phyloP scores from a whole-genome alignment of 768 basidiomycete genomes.

The Sporobolomyces roseus region DNA sequence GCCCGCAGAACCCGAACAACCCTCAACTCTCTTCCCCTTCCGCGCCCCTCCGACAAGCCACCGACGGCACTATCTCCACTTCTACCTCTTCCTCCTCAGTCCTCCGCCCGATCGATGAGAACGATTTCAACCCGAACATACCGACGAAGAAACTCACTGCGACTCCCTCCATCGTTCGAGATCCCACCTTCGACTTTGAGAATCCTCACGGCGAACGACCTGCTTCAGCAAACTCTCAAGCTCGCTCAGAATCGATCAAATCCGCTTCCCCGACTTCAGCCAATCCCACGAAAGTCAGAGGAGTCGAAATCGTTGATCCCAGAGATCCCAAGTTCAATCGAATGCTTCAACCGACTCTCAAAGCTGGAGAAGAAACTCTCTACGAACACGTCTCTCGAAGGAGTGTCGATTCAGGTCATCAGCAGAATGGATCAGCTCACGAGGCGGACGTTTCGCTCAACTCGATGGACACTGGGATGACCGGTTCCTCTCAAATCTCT shows the following conservation, averaged over 20 bases:
- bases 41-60: not conserved
- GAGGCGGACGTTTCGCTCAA: constrained; percentile 23
- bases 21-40: not conserved
- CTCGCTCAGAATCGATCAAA: not conserved
- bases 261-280: not conserved
- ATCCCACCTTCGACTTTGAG: constrained; percentile 31
- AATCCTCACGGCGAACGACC: constrained; percentile 12
- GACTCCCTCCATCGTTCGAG: constrained; percentile 39
- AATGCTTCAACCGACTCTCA: constrained; percentile 30
- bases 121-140: constrained; percentile 61
- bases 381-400: constrained; percentile 22
- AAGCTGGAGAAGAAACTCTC: constrained; percentile 30
- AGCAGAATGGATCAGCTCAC: not conserved
- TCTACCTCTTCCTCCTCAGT: constrained; percentile 19
- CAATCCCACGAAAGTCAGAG: constrained; percentile 18
- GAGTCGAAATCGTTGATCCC: constrained; percentile 40
- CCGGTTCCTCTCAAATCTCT: constrained; percentile 3
- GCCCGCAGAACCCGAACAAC: constrained; percentile 10
- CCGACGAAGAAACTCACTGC: constrained; percentile 47
- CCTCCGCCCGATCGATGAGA: constrained; percentile 59
- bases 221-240: not conserved
- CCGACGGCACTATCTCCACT: not conserved
- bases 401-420: constrained; percentile 6
- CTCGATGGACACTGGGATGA: constrained; percentile 25
- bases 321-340: constrained; percentile 38